Evolutionary conservation across 2,329 filamentous ascomycete genomes (phyloP).

Genomic region (Paramyrothecium roridum): DNA sequence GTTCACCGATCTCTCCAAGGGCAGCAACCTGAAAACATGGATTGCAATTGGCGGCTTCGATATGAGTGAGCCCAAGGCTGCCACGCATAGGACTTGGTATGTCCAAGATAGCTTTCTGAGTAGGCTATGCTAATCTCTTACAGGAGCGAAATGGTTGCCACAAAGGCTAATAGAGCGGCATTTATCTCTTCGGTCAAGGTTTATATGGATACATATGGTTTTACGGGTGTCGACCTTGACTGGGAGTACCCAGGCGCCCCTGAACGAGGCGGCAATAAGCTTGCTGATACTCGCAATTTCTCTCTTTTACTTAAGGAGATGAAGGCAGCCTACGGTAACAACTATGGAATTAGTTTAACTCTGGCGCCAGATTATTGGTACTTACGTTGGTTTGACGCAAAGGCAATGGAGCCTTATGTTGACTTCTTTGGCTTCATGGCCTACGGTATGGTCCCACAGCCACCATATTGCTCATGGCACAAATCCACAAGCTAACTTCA

Average conservation of each 20-base stretch:
- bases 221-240: constrained; percentile 39
- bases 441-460: constrained; percentile 18
- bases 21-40: constrained; percentile 25
- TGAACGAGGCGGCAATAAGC: constrained; percentile 28
- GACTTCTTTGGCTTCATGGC: constrained; percentile 35
- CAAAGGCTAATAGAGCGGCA: constrained; percentile 16
- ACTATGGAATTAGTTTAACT: constrained; percentile 37
- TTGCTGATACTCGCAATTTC: constrained; percentile 32
- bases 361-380: constrained; percentile 35
- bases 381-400: constrained; percentile 29
- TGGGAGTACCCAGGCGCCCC: constrained; percentile 39
- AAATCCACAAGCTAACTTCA: background rate
- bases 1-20: constrained; percentile 21
- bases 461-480: background rate
- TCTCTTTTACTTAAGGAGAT: constrained; percentile 30
- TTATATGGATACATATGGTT: constrained; percentile 15
- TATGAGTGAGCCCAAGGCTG: constrained; percentile 29
- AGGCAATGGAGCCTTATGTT: constrained; percentile 32
- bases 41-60: constrained; percentile 40
- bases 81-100: constrained; percentile 18
- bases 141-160: constrained; percentile 17
- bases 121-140: background rate
- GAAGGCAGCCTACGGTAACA: constrained; percentile 19
- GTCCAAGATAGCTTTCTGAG: background rate
- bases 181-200: constrained; percentile 32